Conservation (phyloP, 1,284 basidiomycete genomes). For the Marasmius sp. region DNA sequence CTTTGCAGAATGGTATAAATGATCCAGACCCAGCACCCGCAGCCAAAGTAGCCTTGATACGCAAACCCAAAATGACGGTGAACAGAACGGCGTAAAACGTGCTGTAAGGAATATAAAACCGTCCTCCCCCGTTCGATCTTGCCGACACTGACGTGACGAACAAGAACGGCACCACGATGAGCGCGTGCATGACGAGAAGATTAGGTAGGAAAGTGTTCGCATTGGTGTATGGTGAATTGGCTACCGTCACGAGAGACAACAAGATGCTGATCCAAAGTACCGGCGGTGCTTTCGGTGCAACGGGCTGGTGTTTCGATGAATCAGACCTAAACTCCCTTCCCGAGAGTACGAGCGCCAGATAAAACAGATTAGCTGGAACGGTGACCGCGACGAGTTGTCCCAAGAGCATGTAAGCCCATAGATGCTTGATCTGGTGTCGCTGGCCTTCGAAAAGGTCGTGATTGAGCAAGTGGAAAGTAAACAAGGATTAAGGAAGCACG, state of each 20-base stretch:
- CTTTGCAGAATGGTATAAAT: constrained; percentile 19
- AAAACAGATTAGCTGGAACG: constrained; percentile 68
- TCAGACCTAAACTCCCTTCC: constrained; percentile 17
- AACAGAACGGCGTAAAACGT: constrained; percentile 42
- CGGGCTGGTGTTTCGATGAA: constrained; percentile 2
- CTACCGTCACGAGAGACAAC: constrained; percentile 48
- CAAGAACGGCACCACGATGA: constrained; percentile 57
- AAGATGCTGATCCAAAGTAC: constrained; percentile 46
- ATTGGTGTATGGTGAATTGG: constrained; percentile 48
- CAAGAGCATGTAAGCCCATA: constrained; percentile 74
- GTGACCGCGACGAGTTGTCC: constrained; percentile 78
- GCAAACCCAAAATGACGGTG: constrained; percentile 35
- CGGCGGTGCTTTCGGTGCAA: constrained; percentile 17
- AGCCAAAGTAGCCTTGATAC: constrained; percentile 32
- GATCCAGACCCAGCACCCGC: constrained; percentile 14
- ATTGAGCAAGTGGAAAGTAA: not conserved
- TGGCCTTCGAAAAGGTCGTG: constrained; percentile 31
- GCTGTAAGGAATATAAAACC: constrained; percentile 22
- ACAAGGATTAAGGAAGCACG: too few species aligned
- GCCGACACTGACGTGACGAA: constrained; percentile 14
- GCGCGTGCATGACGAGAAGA: constrained; percentile 62
- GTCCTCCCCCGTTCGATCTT: constrained; percentile 1
- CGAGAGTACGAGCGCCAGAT: constrained; percentile 52
- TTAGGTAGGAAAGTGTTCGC: constrained; percentile 54
- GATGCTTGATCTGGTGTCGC: constrained; percentile 45